These are phyloP conservation scores for Metroxylon sagu DNA, from an alignment of 176 grass and related monocot genomes.

Conservation along the genomic window DNA sequence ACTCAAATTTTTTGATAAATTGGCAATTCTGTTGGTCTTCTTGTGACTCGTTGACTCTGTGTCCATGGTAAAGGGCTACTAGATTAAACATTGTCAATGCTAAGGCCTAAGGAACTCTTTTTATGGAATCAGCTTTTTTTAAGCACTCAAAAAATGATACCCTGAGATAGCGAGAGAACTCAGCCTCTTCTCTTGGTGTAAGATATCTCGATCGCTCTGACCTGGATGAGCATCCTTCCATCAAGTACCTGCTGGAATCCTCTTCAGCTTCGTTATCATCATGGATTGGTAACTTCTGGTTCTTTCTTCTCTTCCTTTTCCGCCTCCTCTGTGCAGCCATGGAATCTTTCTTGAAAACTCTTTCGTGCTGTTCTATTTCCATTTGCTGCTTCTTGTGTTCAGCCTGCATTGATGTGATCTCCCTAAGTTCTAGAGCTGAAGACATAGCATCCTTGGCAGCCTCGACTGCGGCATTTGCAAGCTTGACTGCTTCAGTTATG, in stretches of 20 bases:
- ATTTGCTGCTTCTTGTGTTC: background rate
- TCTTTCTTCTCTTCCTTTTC: conserved; percentile 22
- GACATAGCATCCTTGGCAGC: background rate
- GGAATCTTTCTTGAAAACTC: background rate
- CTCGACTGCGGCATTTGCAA: background rate
- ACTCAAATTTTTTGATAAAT: too few relatives aligned
- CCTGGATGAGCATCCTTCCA: conserved; percentile 3
- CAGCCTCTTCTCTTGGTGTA: conserved; percentile 23
- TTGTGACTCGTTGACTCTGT: too few relatives aligned
- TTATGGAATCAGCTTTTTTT: too few relatives aligned
- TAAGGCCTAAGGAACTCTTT: background rate
- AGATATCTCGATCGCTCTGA: conserved; percentile 18
- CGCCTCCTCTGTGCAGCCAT: conserved; percentile 7
- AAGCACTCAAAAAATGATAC: background rate
- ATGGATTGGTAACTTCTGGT: background rate
- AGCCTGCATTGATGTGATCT: background rate
- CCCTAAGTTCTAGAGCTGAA: background rate
- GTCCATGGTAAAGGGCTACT: too few relatives aligned
- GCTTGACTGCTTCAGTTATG: conserved; percentile 1
- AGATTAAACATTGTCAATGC: background rate
- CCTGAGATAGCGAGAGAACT: conserved; percentile 32
- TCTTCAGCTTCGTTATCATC: background rate
- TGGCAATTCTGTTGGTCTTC: too few relatives aligned
- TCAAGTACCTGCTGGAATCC: background rate
- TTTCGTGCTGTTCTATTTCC: background rate